Base-by-base conservation (phyloP, 306 rosid species). In the Quercus agrifolia region DNA sequence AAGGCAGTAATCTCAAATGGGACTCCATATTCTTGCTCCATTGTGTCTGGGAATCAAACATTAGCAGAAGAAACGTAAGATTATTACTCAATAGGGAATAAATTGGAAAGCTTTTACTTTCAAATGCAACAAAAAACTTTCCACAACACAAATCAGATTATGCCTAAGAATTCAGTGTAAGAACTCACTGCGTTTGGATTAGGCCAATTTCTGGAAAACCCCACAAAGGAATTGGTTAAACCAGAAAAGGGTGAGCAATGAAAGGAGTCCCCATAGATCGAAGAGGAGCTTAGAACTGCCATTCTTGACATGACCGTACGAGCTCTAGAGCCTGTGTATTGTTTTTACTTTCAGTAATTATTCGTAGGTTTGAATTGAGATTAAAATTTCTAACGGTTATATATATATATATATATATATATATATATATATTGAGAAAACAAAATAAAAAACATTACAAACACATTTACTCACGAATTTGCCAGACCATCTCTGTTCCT, bases 251-350 rank as follows among this genome's bases (percentile, higher is more conserved):
- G 62, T 63, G 70, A 74, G 78, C 83, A 62, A 70, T 56, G 52
- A 52, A 78, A 84, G 19, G 85, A 38, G 57, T 87, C 75, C 2
- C 78, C 81, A 68, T 69, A 77, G 35, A 81, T 19, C 58, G 31
- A 78, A 54, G 88, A 79, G 61, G 76, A 62, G 35, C 80, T 64
- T 41, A 82, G 52, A 70, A 64, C 73, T 71, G 61, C 87, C 83
- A 85, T 74, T 63, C 86, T 64, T 71, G 84, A 85, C 30, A 84
- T 52, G 70, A 88, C 28, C 52, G 89, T 59, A 61, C 85, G 67
- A 62, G 85, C 80, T 84, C 79, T 86, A 12, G 86, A 88, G 62
- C 92, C 97, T 89, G 86, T 89, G 86, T 7, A 75, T 71, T 66
- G 17, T 12, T 52, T 0, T 27, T 13, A 25, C 18, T 27, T 14